Evolutionary conservation across 441 rosid genomes (phyloP), one percentile per base, ranked within the genome.

Genomic region (Populus hybrid): DNA sequence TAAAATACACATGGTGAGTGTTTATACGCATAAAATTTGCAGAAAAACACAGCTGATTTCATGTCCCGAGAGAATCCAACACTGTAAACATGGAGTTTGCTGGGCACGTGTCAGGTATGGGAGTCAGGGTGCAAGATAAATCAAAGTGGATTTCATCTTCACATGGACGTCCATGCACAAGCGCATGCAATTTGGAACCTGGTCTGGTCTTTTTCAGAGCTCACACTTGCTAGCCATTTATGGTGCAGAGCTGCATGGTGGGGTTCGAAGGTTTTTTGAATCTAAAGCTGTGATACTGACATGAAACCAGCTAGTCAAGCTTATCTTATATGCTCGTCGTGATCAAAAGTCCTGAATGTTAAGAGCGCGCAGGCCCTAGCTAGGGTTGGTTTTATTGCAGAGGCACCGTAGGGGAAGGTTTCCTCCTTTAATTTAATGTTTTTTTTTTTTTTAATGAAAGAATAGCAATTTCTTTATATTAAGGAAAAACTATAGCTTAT

Each of bases 111-210:
- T 72, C 69, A 40, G 21, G 79, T 69, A 7, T 11, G 83, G 84
- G 66, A 66, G 83, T 71, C 76, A 72, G 82, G 85, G 79, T 75
- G 67, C 84, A 82, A 21, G 21, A 50, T 63, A 66, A 3, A n/a
- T 2, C 24, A 63, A 7, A 53, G 32, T 72, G 72, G 64, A 38
- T 16, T 38, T 67, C 16, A 71, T 7, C 71, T 3, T 42, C 72
- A 75, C 78, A 50, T 75, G 65, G 46, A 21, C 5, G 4, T 46
- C 42, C 42, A 38, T 34, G 36, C 36, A 34, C 8, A 1, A 11
- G 12, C 9, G 18, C 30, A 28, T 28, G 30, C 5, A 69, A 35
- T 36, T 35, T 21, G 1, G 21, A 30, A 2, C 7, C 7, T 23
- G 70, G 73, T 67, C 66, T 9, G 3, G 73, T 71, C 70, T 1